Conservation (phyloP, 129 eudicot species). For the Flaveria linearis region DNA sequence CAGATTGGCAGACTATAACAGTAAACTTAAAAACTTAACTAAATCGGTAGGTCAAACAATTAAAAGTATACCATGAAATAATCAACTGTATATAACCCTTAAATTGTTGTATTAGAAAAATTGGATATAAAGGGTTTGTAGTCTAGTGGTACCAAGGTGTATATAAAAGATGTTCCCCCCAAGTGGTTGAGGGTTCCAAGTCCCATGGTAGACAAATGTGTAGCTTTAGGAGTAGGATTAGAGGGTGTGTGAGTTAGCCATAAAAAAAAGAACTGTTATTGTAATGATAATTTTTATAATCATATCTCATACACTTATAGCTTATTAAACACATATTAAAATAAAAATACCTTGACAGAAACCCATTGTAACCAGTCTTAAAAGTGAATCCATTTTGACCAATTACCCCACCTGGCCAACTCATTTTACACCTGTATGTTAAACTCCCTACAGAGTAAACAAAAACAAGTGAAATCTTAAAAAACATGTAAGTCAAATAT, state of each 20-base stretch:
- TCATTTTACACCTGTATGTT: background rate
- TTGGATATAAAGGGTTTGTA: background rate
- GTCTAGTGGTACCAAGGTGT: too few relatives aligned
- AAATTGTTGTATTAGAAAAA: background rate
- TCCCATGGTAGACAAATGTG: too few relatives aligned
- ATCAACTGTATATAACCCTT: background rate
- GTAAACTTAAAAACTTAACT: too few relatives aligned
- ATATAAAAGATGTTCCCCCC: too few relatives aligned
- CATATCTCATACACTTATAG: background rate
- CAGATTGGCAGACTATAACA: background rate
- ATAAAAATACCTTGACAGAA: background rate
- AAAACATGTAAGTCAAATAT: background rate
- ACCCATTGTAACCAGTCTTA: background rate
- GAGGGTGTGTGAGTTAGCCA: too few relatives aligned
- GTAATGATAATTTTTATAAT: too few relatives aligned
- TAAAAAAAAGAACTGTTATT: too few relatives aligned
- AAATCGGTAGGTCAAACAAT: background rate
- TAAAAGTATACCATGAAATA: background rate
- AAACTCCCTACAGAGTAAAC: slow-evolving; percentile 1
- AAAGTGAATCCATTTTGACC: background rate
- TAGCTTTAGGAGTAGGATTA: too few relatives aligned
- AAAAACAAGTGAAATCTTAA: slow-evolving; percentile 5
- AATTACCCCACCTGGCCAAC: background rate
- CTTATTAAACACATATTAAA: background rate
- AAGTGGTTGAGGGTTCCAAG: too few relatives aligned